Evolutionary conservation across 108 stramenopile genomes (phyloP).

Genomic region (Fistulifera solaris): DNA sequence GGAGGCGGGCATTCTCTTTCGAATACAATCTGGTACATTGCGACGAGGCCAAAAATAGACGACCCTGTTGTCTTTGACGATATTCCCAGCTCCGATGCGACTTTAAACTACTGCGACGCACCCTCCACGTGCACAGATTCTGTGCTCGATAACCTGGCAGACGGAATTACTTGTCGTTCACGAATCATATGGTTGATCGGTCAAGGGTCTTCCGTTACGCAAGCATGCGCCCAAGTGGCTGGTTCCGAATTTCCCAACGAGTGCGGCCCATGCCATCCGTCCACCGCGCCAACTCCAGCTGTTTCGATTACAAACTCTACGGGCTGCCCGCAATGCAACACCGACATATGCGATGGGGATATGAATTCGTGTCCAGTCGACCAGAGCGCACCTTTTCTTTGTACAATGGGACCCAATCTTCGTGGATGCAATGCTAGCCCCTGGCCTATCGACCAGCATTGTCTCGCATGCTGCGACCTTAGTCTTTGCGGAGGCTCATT

Average conservation of each 20-base stretch:
- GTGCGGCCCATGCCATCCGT: constrained; percentile 55
- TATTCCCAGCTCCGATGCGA: constrained; percentile 18
- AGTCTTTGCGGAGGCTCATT: constrained; percentile 11
- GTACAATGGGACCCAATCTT: constrained; percentile 37
- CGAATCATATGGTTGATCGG: constrained; percentile 62
- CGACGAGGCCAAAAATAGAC: constrained; percentile 39
- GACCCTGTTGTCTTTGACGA: not conserved
- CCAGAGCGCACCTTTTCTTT: constrained; percentile 44
- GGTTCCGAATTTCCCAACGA: constrained; percentile 31
- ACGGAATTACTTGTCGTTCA: constrained; percentile 47
- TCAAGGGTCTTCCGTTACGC: constrained; percentile 33
- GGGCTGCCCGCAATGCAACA: constrained; percentile 36
- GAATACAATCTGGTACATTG: constrained; percentile 74
- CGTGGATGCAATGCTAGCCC: constrained; percentile 48
- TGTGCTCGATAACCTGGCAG: constrained; percentile 35
- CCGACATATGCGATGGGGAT: constrained; percentile 38
- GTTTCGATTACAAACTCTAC: not conserved
- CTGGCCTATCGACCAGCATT: constrained; percentile 34
- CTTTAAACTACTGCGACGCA: constrained; percentile 40
- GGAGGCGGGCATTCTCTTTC: constrained; percentile 65
- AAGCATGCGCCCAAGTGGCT: constrained; percentile 51
- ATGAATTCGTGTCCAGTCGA: constrained; percentile 52
- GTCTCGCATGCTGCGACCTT: constrained; percentile 51
- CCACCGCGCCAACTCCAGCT: constrained; percentile 5
- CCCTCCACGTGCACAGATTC: constrained; percentile 53